Evolutionary conservation across 2,329 filamentous ascomycete species (phyloP).

Genomic region (Trichoderma semiorbis): DNA sequence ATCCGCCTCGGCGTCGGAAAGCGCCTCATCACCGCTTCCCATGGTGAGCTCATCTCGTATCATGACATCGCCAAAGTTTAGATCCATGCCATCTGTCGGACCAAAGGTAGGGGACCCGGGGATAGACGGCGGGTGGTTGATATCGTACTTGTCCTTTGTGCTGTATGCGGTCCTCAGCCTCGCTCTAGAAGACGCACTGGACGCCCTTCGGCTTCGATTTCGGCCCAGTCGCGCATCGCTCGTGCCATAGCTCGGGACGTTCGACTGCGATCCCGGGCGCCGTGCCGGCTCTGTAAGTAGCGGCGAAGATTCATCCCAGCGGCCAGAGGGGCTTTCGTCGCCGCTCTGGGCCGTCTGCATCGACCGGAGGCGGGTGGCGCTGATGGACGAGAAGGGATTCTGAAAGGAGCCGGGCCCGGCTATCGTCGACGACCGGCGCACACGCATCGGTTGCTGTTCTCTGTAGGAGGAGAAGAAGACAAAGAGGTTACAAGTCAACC

Average conservation of each 20-base stretch:
- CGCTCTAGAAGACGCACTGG: constrained; percentile 50
- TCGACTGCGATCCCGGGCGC: constrained; percentile 24
- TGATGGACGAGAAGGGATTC: constrained; percentile 30
- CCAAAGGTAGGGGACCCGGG: constrained; percentile 58
- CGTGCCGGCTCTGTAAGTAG: constrained; percentile 44
- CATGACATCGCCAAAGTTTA: constrained; percentile 67
- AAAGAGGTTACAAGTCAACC: background rate
- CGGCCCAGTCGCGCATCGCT: constrained; percentile 35
- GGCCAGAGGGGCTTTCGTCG: constrained; percentile 41
- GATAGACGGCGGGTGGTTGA: constrained; percentile 68
- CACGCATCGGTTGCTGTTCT: constrained; percentile 59
- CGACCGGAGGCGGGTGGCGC: constrained; percentile 35
- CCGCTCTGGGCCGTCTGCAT: constrained; percentile 41
- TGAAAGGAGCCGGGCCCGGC: constrained; percentile 35
- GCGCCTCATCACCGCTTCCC: constrained; percentile 31
- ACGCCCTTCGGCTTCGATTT: constrained; percentile 44
- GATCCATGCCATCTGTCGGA: constrained; percentile 45
- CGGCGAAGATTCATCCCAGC: constrained; percentile 50
- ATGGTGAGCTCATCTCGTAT: constrained; percentile 61
- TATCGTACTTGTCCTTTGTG: constrained; percentile 51
- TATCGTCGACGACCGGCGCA: constrained; percentile 57
- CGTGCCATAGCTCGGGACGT: constrained; percentile 41
- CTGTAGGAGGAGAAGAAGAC: constrained; percentile 32
- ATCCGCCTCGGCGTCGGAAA: constrained; percentile 29
- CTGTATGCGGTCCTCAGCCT: constrained; percentile 35